These are phyloP conservation scores for Aspergillus biplanus DNA, from an alignment of 495 filamentous ascomycete genomes.

Conservation along the genomic window DNA sequence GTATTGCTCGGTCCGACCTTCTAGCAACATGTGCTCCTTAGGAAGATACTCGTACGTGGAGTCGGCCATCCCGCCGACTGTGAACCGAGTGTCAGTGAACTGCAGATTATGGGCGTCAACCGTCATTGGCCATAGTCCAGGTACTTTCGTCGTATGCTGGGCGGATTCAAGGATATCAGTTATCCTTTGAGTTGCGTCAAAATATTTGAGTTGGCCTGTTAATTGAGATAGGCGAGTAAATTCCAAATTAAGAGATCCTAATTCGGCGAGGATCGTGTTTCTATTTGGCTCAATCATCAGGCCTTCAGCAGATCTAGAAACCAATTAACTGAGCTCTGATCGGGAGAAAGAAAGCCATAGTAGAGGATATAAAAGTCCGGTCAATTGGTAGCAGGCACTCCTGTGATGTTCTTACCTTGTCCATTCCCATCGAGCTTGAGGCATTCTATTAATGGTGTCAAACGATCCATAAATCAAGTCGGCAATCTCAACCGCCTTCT, in stretches of 20 bases:
- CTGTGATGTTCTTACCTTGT: constrained; percentile 34
- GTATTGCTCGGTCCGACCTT: constrained; percentile 78
- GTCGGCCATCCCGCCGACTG: constrained; percentile 86
- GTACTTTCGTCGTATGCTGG: constrained; percentile 69
- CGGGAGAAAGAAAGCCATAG: too few species aligned
- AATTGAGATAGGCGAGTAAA: constrained; percentile 93
- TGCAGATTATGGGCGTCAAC: constrained; percentile 63
- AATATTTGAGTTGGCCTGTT: constrained; percentile 83
- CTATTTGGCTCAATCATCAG: constrained; percentile 43
- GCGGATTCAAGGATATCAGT: constrained; percentile 75
- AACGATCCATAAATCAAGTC: constrained; percentile 90
- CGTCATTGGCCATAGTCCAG: constrained; percentile 81
- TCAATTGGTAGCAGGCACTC: not conserved
- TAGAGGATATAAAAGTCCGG: too few species aligned
- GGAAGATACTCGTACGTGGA: constrained; percentile 96
- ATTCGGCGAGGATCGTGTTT: constrained; percentile 69
- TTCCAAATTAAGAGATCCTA: constrained; percentile 87
- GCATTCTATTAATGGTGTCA: constrained; percentile 96
- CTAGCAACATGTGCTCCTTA: constrained; percentile 79
- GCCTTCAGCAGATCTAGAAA: constrained; percentile 39
- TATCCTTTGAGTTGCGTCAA: constrained; percentile 89
- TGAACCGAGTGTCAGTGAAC: constrained; percentile 61
- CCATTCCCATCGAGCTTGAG: constrained; percentile 62
- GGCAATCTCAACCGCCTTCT: constrained; percentile 84
- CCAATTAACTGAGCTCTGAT: constrained; percentile 17